These are phyloP conservation scores for Neurospora sp. DNA, from an alignment of 495 filamentous ascomycete genomes.

Conservation along the genomic window DNA sequence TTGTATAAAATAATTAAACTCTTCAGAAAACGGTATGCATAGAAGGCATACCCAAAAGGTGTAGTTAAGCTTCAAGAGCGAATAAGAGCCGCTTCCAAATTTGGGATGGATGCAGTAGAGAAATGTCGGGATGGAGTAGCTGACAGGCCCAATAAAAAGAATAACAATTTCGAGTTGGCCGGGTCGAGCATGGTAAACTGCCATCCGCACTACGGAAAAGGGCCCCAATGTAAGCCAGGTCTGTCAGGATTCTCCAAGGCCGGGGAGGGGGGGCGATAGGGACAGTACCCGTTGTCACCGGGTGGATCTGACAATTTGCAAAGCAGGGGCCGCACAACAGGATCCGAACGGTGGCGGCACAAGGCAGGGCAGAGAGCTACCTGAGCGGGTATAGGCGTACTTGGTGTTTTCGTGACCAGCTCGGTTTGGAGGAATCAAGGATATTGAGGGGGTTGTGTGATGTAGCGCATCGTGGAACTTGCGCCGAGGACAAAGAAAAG, in stretches of 20 bases:
- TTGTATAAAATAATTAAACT: neutral
- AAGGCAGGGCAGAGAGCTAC: neutral
- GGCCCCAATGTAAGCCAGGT: neutral
- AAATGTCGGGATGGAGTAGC: slow-evolving; percentile 3
- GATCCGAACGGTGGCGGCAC: neutral
- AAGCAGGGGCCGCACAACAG: neutral
- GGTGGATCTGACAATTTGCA: neutral
- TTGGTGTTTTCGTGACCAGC: neutral
- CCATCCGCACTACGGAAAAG: neutral
- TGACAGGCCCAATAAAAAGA: slow-evolving; percentile 7
- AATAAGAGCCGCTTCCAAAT: slow-evolving; percentile 4
- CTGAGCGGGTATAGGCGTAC: neutral
- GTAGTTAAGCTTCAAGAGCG: neutral
- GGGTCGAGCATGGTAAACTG: neutral
- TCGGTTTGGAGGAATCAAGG: neutral
- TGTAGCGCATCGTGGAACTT: neutral
- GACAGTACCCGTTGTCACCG: neutral
- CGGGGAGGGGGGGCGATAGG: neutral
- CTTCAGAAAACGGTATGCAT: neutral
- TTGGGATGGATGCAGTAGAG: slow-evolving; percentile 4
- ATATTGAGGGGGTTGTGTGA: neutral
- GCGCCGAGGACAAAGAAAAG: neutral
- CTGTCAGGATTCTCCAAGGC: neutral
- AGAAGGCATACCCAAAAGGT: neutral
- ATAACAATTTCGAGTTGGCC: neutral